Evolutionary conservation across 768 basidiomycete species (phyloP).

Genomic region (Lactarius deliciosus): DNA sequence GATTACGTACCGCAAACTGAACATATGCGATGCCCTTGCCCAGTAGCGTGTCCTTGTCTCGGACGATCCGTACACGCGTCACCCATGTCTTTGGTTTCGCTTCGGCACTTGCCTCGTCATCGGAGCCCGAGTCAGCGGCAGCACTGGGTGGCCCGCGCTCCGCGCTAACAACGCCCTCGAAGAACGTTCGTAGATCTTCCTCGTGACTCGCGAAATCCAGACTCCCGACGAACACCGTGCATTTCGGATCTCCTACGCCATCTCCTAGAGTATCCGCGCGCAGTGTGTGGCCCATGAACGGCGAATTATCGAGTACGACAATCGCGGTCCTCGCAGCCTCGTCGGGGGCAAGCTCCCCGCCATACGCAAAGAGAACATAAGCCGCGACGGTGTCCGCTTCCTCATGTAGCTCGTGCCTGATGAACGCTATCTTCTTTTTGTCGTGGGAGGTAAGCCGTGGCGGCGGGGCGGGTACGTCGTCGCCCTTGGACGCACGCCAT

Average conservation of each 20-base stretch:
- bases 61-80: conserved; percentile 79
- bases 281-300: conserved; percentile 75
- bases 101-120: conserved; percentile 34
- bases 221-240: conserved; percentile 88
- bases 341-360: conserved; percentile 63
- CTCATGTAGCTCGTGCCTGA: conserved; percentile 87
- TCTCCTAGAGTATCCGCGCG: conserved; percentile 70
- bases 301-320: conserved; percentile 60
- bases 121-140: conserved; percentile 33
- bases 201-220: conserved; percentile 91
- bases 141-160: conserved; percentile 63
- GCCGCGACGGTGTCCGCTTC: conserved; percentile 76
- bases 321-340: conserved; percentile 64
- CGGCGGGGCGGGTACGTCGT: conserved; percentile 38
- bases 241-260: conserved; percentile 63
- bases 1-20: conserved; percentile 69
- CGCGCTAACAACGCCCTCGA: conserved; percentile 69
- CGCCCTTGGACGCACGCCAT: conserved; percentile 47
- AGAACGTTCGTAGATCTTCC: conserved; percentile 83
- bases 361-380: conserved; percentile 88
- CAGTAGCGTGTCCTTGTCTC: conserved; percentile 88
- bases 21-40: conserved; percentile 97
- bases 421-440: conserved; percentile 93
- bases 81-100: conserved; percentile 61
- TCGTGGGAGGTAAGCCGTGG: conserved; percentile 68